Evolutionary conservation across 805 yeast species (phyloP).

Genomic region (Allodekkera sacchari): DNA sequence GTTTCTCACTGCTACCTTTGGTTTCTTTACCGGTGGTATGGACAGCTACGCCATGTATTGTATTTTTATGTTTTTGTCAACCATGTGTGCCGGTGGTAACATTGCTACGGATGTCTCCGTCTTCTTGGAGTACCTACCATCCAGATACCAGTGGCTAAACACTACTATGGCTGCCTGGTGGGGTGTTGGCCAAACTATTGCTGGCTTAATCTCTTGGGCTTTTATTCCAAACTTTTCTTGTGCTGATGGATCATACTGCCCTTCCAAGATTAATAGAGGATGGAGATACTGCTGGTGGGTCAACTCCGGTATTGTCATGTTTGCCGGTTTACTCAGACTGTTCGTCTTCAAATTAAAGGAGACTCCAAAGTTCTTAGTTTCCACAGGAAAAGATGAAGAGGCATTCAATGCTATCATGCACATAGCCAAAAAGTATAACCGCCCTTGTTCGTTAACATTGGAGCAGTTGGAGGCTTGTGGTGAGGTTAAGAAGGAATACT

Average conservation of each 20-base stretch:
- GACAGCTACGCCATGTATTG: conserved; percentile 41
- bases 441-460: conserved; percentile 32
- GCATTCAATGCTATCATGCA: conserved; percentile 35
- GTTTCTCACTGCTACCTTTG: conserved; percentile 38
- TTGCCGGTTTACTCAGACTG: conserved; percentile 40
- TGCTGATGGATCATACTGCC: conserved; percentile 33
- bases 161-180: conserved; percentile 52
- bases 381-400: conserved; percentile 42
- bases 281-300: conserved; percentile 54
- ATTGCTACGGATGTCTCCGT: conserved; percentile 46
- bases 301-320: conserved; percentile 43
- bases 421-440: conserved; percentile 39
- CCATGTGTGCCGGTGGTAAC: conserved; percentile 49
- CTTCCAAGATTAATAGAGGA: conserved; percentile 41
- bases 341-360: conserved; percentile 39
- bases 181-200: conserved; percentile 55
- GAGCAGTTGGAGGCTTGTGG: conserved; percentile 41
- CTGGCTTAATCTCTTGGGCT: conserved; percentile 47
- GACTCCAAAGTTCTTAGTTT: conserved; percentile 47
- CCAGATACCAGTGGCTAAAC: conserved; percentile 40
- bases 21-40: conserved; percentile 48
- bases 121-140: conserved; percentile 45
- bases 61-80: conserved; percentile 36
- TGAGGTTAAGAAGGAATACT: conserved; percentile 23
- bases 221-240: conserved; percentile 45